Percentiles rank a stretch among this genome's conserved stretches.
These are phyloP conservation scores for Saussurea involucrata DNA, from an alignment of 129 eudicot species.

Conservation along the genomic window DNA sequence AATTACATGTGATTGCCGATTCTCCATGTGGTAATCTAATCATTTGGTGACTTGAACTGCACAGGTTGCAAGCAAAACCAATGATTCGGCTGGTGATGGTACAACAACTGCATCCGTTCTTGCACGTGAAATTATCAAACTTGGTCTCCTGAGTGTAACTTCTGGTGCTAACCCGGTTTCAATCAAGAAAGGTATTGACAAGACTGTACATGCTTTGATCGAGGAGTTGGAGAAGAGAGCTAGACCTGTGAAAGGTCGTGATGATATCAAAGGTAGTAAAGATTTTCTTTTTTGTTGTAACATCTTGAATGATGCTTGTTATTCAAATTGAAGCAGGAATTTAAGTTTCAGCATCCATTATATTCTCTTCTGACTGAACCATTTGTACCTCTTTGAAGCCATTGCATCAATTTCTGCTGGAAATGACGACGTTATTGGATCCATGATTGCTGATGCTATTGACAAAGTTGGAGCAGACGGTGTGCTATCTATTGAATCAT, in stretches of 20 bases:
- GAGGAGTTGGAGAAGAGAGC: conserved; percentile 79
- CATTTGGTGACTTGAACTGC: conserved; percentile 3
- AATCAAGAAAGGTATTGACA: conserved; percentile 80
- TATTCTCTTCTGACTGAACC: neutral
- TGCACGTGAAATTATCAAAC: conserved; percentile 91
- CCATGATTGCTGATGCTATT: conserved; percentile 94
- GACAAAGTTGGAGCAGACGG: conserved; percentile 96
- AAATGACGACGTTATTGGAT: conserved; percentile 74
- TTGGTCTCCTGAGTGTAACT: conserved; percentile 78
- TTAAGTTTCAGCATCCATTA: neutral
- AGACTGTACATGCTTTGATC: conserved; percentile 55
- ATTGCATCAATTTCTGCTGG: conserved; percentile 93
- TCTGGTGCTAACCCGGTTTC: conserved; percentile 98
- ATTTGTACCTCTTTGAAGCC: conserved; percentile 41
- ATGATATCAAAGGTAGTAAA: conserved; percentile 74
- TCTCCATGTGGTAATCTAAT: neutral
- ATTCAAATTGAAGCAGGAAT: neutral
- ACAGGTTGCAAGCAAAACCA: conserved; percentile 95
- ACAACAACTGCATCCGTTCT: conserved; percentile 92
- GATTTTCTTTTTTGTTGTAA: neutral
- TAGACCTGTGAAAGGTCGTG: conserved; percentile 86
- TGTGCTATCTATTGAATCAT: conserved; percentile 83
- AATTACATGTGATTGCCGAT: neutral
- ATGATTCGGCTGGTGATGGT: conserved; percentile 97
- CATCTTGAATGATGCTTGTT: neutral